Conservation (phyloP, 2,329 filamentous ascomycete genomes). For the Tympanopsis confertula region DNA sequence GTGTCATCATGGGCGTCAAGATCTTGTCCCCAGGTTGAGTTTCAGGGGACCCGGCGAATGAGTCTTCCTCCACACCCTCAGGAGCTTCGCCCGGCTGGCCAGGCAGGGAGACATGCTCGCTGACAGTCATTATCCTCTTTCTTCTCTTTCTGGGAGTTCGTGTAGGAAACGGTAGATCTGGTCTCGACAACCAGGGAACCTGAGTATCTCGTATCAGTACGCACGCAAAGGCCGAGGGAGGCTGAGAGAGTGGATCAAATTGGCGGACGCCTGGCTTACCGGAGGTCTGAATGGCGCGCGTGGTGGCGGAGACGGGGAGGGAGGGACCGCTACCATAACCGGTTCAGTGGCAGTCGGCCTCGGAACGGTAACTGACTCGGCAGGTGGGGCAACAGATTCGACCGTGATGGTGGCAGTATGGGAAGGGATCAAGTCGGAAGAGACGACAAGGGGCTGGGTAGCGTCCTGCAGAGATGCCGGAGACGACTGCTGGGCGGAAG, state of each 20-base stretch:
- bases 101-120: slow-evolving; percentile 28
- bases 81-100: slow-evolving; percentile 22
- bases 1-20: no score
- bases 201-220: slow-evolving; percentile 18
- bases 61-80: background rate
- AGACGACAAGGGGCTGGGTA: slow-evolving; percentile 28
- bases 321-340: no score
- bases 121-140: slow-evolving; percentile 22
- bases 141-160: slow-evolving; percentile 27
- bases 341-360: no score
- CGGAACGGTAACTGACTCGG: no score
- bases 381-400: no score
- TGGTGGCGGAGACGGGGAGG: slow-evolving; percentile 10
- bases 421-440: slow-evolving; percentile 34
- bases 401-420: no score
- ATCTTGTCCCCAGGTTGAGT: no score
- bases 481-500: slow-evolving; percentile 2
- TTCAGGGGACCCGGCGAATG: no score
- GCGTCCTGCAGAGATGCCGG: no score
- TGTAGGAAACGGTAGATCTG: slow-evolving; percentile 36
- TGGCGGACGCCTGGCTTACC: slow-evolving; percentile 25
- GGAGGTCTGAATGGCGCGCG: slow-evolving; percentile 30
- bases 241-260: background rate
- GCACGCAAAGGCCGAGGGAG: slow-evolving; percentile 1
- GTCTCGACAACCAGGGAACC: slow-evolving; percentile 46